Base-by-base conservation (phyloP, 2,329 filamentous ascomycete species). In the Verticillium nubilum region DNA sequence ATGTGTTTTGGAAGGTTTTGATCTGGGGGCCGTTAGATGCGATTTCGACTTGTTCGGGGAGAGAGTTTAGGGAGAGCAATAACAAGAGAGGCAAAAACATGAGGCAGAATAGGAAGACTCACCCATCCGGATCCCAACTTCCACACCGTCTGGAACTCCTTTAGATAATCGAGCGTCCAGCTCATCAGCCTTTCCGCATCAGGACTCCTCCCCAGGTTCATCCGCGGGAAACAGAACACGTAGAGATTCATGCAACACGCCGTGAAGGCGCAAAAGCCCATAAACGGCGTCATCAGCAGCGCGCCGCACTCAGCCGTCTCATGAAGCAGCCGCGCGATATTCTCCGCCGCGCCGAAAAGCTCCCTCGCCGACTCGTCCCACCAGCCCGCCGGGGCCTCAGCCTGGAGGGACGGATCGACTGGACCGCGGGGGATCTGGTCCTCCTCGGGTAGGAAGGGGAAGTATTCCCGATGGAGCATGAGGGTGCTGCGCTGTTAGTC, bases 201-300 rank as follows among this genome's bases (percentile, higher is more conserved):
- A 1, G 62, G 62, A 55, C 71, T 74, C 13, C 72, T 63, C 1
- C 68, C 66, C 1, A 74, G 62, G 60, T 78, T 78, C 72, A 79
- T 79, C 2, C 67, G 67, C 0, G 77, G 77, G 27, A 78, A 80
- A 4, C 66, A 58, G 3, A 67, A 68, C 2, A 75, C 68, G 59
- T 79, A 79, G 0, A 76, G 61, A 27, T 77, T 78, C 55, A 78
- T 69, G 4, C 74, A 76, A 1, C 74, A 75, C 0, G 77, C 76
- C 0, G 76, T 78, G 37, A 80, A 79, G 2, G 73, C 73, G 58
- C 76, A 79, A n/a, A 79, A 78, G 0, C 76, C 77, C 0, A 75
- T 70, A 58, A 78, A 80, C 0, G 76, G 77, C 0, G 76, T 78
- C 60, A 72, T 67, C 0, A 78, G 65, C 1, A 71, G 68, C 0